Evolutionary conservation across 1,284 basidiomycete genomes (phyloP).

Genomic region (Wolfiporia cocos): DNA sequence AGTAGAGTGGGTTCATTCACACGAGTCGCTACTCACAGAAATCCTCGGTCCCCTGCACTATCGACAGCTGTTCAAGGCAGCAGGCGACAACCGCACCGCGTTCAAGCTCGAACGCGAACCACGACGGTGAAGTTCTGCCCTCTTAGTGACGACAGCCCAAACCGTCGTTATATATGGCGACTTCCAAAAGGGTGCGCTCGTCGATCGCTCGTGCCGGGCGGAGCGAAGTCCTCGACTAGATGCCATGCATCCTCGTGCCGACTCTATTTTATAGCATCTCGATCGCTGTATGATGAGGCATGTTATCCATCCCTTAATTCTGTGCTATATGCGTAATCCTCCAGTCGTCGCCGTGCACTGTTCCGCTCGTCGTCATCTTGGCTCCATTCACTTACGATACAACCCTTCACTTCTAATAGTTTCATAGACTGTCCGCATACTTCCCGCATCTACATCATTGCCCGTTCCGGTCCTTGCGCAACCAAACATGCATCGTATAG

Average conservation of each 20-base stretch:
- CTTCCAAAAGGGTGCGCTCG: conserved; percentile 9
- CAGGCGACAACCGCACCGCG: conserved; percentile 59
- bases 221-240: conserved; percentile 12
- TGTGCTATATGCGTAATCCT: conserved; percentile 14
- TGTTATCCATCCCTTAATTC: conserved; percentile 21
- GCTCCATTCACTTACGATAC: conserved; percentile 5
- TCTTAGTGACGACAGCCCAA: conserved; percentile 8
- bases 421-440: conserved; percentile 4
- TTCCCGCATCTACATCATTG: conserved; percentile 6
- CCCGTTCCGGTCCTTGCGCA: conserved; percentile 2
- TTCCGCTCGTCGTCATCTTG: conserved; percentile 5
- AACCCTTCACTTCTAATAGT: conserved; percentile 4
- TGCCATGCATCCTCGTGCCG: conserved; percentile 11
- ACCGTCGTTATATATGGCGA: conserved; percentile 8
- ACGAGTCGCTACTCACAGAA: conserved; percentile 58
- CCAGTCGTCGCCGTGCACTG: conserved; percentile 3
- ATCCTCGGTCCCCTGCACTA: conserved; percentile 69
- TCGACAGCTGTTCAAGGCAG: conserved; percentile 64
- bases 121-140: conserved; percentile 9
- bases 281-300: conserved; percentile 15
- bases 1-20: conserved; percentile 63
- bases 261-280: conserved; percentile 20
- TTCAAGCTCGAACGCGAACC: conserved; percentile 57
- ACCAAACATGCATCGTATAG: conserved; percentile 5
- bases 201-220: conserved; percentile 9